Percentiles rank a stretch among this genome's conserved stretches.
Evolutionary conservation across 306 rosid genomes (phyloP).

Genomic region (Albizia julibrissin): DNA sequence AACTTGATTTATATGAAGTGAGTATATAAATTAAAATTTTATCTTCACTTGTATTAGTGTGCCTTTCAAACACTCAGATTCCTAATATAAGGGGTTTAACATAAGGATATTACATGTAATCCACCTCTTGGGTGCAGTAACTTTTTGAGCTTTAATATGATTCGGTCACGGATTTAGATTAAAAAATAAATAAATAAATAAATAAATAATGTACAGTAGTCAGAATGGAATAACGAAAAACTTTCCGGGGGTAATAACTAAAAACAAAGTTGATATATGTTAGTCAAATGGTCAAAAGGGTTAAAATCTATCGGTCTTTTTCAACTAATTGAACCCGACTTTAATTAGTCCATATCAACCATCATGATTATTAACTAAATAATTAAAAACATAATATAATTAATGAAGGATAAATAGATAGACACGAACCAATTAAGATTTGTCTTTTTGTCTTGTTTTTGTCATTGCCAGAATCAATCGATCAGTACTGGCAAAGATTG

Average conservation of each 20-base stretch:
- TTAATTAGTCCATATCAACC: constrained; percentile 3
- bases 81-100: too few relatives aligned
- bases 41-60: too few relatives aligned
- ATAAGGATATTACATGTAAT: neutral
- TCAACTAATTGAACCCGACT: neutral
- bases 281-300: constrained; percentile 28
- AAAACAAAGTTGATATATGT: neutral
- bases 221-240: neutral
- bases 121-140: neutral
- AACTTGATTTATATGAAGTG: too few relatives aligned
- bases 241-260: neutral
- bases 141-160: neutral
- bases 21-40: too few relatives aligned
- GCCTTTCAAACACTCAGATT: too few relatives aligned
- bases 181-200: too few relatives aligned
- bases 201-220: neutral
- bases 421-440: constrained; percentile 25
- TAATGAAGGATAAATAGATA: constrained; percentile 32
- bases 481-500: neutral
- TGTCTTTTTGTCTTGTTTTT: constrained; percentile 23
- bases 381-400: neutral
- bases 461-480: constrained; percentile 1
- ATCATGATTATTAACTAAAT: neutral
- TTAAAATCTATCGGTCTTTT: neutral
- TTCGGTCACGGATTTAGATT: too few relatives aligned